These are phyloP conservation scores for Paspalum vaginatum DNA, from an alignment of 176 grass and related monocot genomes.

Conservation along the genomic window DNA sequence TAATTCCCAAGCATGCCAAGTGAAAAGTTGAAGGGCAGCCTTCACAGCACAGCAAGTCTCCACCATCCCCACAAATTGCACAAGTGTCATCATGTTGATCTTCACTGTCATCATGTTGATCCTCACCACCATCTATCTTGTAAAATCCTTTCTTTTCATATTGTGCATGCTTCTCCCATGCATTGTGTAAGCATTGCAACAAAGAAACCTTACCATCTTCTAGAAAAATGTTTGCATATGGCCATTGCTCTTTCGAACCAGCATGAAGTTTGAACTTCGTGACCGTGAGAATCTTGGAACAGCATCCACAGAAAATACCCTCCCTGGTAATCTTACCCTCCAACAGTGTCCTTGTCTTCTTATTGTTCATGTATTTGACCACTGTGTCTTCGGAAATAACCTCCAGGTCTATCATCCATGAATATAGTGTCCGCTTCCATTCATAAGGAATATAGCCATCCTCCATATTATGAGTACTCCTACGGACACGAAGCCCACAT, in stretches of 20 bases:
- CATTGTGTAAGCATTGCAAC: slow-evolving; percentile 74
- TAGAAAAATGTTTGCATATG: slow-evolving; percentile 74
- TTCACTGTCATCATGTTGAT: slow-evolving; percentile 72
- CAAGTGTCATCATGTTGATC: slow-evolving; percentile 83
- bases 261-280: slow-evolving; percentile 97
- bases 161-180: slow-evolving; percentile 75
- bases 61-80: slow-evolving; percentile 91
- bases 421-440: slow-evolving; percentile 81
- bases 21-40: slow-evolving; percentile 90
- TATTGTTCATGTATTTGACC: slow-evolving; percentile 85
- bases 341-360: slow-evolving; percentile 58
- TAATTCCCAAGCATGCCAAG: slow-evolving; percentile 78
- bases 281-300: slow-evolving; percentile 74
- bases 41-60: slow-evolving; percentile 89
- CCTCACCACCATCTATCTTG: slow-evolving; percentile 60
- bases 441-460: slow-evolving; percentile 66
- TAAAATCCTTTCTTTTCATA: slow-evolving; percentile 78
- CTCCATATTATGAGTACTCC: slow-evolving; percentile 48
- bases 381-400: slow-evolving; percentile 65
- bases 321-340: slow-evolving; percentile 81
- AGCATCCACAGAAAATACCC: slow-evolving; percentile 91
- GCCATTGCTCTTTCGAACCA: slow-evolving; percentile 75
- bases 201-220: slow-evolving; percentile 59
- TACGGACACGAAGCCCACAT: slow-evolving; percentile 55
- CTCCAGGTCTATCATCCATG: slow-evolving; percentile 95